Percentiles rank a stretch among this genome's conserved stretches.
Evolutionary conservation across 2,329 filamentous ascomycete genomes (phyloP).

Genomic region (Pseudogymnoascus sp.): DNA sequence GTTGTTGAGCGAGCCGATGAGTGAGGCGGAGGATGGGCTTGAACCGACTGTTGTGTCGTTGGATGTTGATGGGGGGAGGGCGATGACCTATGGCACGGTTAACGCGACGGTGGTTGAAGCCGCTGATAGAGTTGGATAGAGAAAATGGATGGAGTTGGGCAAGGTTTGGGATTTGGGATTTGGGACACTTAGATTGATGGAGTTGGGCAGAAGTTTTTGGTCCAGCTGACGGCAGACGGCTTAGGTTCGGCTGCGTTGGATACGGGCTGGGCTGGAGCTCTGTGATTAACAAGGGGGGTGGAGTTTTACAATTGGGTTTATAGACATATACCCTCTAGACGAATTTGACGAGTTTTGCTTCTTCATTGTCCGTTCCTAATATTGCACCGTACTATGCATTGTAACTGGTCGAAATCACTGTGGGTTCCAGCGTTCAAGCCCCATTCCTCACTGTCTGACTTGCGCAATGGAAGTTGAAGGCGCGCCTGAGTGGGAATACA

Average conservation of each 20-base stretch:
- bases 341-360: neutral
- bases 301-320: neutral
- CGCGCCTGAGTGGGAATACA: too few relatives aligned
- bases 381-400: neutral
- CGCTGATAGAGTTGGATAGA: neutral
- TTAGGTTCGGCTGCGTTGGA: neutral
- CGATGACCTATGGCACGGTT: neutral
- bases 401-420: neutral
- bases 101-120: neutral
- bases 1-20: neutral
- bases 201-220: neutral
- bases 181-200: neutral
- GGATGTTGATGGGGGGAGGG: neutral
- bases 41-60: neutral
- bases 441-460: neutral
- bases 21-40: neutral
- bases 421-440: neutral
- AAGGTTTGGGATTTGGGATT: neutral
- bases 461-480: neutral
- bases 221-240: neutral
- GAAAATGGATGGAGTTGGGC: neutral
- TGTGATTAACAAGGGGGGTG: neutral
- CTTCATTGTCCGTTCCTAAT: neutral
- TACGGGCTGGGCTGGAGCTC: neutral
- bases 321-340: neutral